Conservation (phyloP, 495 filamentous ascomycete genomes). For the Podospora australis region DNA sequence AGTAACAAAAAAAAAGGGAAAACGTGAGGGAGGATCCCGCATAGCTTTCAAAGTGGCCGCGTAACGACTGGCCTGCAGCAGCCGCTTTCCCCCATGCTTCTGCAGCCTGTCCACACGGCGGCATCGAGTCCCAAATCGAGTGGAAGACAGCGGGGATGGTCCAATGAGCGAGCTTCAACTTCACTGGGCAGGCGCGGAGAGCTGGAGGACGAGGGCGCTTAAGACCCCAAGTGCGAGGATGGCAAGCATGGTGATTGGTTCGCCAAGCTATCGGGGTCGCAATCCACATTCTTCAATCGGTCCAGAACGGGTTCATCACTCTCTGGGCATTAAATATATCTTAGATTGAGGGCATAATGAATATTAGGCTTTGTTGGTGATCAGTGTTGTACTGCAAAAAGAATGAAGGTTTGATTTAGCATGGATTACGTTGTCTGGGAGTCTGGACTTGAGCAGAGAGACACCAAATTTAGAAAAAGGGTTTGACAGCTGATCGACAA, state of each 20-base stretch:
- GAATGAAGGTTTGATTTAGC: background rate
- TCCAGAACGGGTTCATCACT: no score
- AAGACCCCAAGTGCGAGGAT: constrained; percentile 4
- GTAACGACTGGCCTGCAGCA: background rate
- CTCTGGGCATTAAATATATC: no score
- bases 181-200: constrained; percentile 5
- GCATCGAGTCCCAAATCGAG: background rate
- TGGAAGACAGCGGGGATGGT: background rate
- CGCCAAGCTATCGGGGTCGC: constrained; percentile 2
- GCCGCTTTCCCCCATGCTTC: background rate
- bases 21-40: background rate
- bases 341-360: background rate
- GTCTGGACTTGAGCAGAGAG: background rate
- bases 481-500: background rate
- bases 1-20: background rate
- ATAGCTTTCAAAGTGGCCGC: constrained; percentile 2
- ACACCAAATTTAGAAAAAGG: background rate
- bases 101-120: background rate
- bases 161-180: constrained; percentile 11
- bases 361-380: background rate
- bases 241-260: constrained; percentile 9
- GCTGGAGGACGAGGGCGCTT: constrained; percentile 25
- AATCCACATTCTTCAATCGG: background rate
- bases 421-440: background rate
- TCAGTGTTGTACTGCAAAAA: background rate